Conservation (phyloP, 495 filamentous ascomycete genomes). For the Aspergillus panamensis region DNA sequence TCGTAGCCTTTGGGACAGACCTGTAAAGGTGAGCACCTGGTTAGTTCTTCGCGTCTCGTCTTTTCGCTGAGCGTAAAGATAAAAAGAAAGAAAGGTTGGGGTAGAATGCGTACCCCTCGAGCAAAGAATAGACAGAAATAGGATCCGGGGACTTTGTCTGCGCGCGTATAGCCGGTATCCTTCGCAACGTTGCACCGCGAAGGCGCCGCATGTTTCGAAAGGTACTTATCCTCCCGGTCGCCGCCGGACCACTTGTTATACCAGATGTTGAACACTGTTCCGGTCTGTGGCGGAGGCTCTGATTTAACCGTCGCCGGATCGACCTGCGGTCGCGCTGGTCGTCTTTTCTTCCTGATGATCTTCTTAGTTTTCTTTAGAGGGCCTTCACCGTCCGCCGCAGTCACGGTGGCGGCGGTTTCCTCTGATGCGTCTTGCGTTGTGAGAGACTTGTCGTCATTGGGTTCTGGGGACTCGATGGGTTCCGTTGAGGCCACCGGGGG, state of each 20-base stretch:
- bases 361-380: conserved; percentile 50
- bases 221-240: conserved; percentile 87
- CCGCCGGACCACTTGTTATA: conserved; percentile 94
- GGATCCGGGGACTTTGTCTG: conserved; percentile 71
- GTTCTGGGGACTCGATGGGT: conserved; percentile 1
- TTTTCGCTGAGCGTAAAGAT: not conserved
- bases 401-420: conserved; percentile 24
- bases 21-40: conserved; percentile 39
- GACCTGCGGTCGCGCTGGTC: conserved; percentile 65
- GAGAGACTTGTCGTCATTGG: conserved; percentile 24
- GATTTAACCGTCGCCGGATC: conserved; percentile 77
- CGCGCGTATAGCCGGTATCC: conserved; percentile 85
- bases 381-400: conserved; percentile 20
- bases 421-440: conserved; percentile 9
- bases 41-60: not conserved
- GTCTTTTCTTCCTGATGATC: conserved; percentile 50
- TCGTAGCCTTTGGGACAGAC: conserved; percentile 82
- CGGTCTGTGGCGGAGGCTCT: conserved; percentile 83
- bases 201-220: conserved; percentile 68
- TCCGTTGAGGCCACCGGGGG: conserved; percentile 10
- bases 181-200: conserved; percentile 75
- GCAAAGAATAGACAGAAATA: conserved; percentile 91
- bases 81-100: not conserved
- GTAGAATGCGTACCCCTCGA: conserved; percentile 6
- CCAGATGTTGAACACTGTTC: conserved; percentile 92